Evolutionary conservation across 768 basidiomycete species (phyloP).

Genomic region (Collybia mongolica): DNA sequence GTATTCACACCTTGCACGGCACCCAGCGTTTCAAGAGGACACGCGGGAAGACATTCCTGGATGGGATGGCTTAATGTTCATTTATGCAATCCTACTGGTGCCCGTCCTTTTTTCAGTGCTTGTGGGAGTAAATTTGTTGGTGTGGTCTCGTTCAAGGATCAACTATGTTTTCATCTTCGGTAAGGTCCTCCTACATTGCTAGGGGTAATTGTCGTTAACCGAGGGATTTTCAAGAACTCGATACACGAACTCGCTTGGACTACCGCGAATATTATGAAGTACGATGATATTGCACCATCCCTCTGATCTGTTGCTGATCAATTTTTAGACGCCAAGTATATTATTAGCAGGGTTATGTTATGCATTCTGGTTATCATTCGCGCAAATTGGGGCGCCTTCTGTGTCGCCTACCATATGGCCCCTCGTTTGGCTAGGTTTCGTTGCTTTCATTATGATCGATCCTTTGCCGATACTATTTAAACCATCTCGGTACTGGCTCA

Average conservation of each 20-base stretch:
- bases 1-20: background rate
- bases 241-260: slow-evolving; percentile 70
- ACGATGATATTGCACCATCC: background rate
- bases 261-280: slow-evolving; percentile 71
- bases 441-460: slow-evolving; percentile 60
- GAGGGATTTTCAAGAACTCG: slow-evolving; percentile 49
- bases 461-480: slow-evolving; percentile 70
- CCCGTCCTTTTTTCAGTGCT: slow-evolving; percentile 76
- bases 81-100: slow-evolving; percentile 74
- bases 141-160: slow-evolving; percentile 75
- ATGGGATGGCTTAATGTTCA: slow-evolving; percentile 72
- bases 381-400: slow-evolving; percentile 50
- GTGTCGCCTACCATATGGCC: slow-evolving; percentile 76
- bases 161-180: slow-evolving; percentile 95
- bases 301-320: slow-evolving; percentile 5
- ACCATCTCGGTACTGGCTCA: slow-evolving; percentile 78
- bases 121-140: slow-evolving; percentile 80
- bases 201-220: background rate
- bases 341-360: slow-evolving; percentile 73
- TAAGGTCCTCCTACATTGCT: slow-evolving; percentile 28
- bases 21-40: slow-evolving; percentile 52
- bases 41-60: slow-evolving; percentile 56
- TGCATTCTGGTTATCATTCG: slow-evolving; percentile 85
- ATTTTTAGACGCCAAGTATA: slow-evolving; percentile 69
- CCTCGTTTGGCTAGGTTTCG: slow-evolving; percentile 74